Conservation (phyloP, 2,329 filamentous ascomycete species). For the Claviceps purpurea region DNA sequence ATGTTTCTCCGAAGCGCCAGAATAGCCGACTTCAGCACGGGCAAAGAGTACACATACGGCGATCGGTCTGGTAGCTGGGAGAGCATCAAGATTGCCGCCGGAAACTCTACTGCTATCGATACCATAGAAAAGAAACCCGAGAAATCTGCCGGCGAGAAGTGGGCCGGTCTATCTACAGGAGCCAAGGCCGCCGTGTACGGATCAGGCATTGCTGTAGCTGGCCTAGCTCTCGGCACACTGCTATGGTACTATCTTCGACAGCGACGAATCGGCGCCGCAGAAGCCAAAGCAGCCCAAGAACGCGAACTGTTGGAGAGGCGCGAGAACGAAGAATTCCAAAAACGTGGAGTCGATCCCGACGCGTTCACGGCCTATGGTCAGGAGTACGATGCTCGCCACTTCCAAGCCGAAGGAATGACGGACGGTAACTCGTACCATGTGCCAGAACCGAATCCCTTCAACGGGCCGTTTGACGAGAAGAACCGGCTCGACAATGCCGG, state of each 20-base stretch:
- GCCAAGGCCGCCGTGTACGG: slow-evolving; percentile 42
- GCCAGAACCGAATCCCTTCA: slow-evolving; percentile 6
- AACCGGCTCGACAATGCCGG: slow-evolving; percentile 4
- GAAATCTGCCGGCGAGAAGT: slow-evolving; percentile 38
- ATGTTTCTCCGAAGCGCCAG: slow-evolving; percentile 56
- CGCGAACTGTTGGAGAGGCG: slow-evolving; percentile 32
- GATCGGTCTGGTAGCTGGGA: slow-evolving; percentile 48
- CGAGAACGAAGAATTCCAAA: slow-evolving; percentile 37
- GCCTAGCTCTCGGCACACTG: slow-evolving; percentile 25
- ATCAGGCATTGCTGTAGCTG: slow-evolving; percentile 28
- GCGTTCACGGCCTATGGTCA: slow-evolving; percentile 20
- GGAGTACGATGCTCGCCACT: slow-evolving; percentile 10
- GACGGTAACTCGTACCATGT: slow-evolving; percentile 9
- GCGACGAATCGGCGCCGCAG: slow-evolving; percentile 35
- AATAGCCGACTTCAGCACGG: slow-evolving; percentile 45
- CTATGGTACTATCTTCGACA: slow-evolving; percentile 43
- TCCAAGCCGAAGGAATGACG: slow-evolving; percentile 6
- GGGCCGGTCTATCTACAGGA: slow-evolving; percentile 33
- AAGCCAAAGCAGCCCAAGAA: slow-evolving; percentile 33
- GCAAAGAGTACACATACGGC: slow-evolving; percentile 51
- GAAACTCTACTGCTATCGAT: slow-evolving; percentile 42
- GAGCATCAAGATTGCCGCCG: slow-evolving; percentile 45
- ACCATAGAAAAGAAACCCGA: slow-evolving; percentile 26
- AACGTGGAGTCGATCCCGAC: slow-evolving; percentile 35
- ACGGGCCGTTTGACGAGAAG: slow-evolving; percentile 6